Percentiles rank a stretch among this genome's conserved stretches.
Conservation (phyloP, 805 yeast genomes). For the Cyberlindnera mycetangii region DNA sequence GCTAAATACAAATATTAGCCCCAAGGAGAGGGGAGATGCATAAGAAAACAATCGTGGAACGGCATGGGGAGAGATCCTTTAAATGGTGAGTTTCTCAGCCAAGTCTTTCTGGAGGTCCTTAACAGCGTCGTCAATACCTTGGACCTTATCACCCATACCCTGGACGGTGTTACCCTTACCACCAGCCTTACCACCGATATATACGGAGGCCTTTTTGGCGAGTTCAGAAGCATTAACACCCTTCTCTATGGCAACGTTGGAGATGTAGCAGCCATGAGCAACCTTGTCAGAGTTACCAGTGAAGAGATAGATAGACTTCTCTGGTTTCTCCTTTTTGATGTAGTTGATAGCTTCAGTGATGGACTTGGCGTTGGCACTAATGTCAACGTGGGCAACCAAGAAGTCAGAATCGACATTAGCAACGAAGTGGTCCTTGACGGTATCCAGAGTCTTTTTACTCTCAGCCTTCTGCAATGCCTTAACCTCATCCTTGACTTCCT, state of each 20-base stretch:
- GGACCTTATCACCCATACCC: conserved; percentile 89
- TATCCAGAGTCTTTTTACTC: conserved; percentile 73
- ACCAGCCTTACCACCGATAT: conserved; percentile 96
- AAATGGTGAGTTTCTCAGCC: conserved; percentile 47
- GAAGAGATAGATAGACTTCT: conserved; percentile 73
- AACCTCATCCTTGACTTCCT: conserved; percentile 81
- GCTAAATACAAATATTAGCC: conserved; percentile 9
- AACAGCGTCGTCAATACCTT: conserved; percentile 70
- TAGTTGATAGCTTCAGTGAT: conserved; percentile 88
- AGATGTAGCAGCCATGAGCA: conserved; percentile 93
- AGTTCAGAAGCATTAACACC: conserved; percentile 76
- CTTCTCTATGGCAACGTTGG: conserved; percentile 63
- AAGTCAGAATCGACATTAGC: conserved; percentile 49
- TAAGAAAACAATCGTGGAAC: neutral
- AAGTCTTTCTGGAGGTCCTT: conserved; percentile 62
- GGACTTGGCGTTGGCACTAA: conserved; percentile 86
- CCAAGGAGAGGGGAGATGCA: neutral
- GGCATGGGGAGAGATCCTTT: neutral
- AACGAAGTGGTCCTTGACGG: conserved; percentile 65
- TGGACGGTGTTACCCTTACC: conserved; percentile 96
- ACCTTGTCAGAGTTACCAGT: conserved; percentile 74
- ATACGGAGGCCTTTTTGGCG: conserved; percentile 64
- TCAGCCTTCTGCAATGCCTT: conserved; percentile 89
- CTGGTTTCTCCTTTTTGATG: conserved; percentile 72
- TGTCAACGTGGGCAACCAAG: conserved; percentile 65